Conservation (phyloP, 805 yeast species). For the Metschnikowia sp. region DNA sequence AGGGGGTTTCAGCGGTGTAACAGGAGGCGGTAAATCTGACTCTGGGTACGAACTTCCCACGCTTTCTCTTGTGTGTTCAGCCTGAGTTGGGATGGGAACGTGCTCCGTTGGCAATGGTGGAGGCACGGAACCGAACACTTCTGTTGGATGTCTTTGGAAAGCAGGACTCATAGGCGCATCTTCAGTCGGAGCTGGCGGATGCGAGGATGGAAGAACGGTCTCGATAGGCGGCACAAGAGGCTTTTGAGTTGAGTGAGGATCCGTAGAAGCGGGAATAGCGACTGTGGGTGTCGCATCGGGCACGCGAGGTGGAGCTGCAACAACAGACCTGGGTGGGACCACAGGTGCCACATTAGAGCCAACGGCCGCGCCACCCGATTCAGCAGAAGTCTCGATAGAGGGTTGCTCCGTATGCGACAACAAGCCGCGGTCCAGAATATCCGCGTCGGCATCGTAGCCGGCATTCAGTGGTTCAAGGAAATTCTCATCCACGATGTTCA, state of each 20-base stretch:
- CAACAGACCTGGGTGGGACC: too few species aligned
- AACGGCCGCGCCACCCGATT: too few species aligned
- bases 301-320: slow-evolving; percentile 9
- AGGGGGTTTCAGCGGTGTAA: slow-evolving; percentile 5
- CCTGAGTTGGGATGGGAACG: not conserved
- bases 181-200: slow-evolving; percentile 17
- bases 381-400: not conserved
- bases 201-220: slow-evolving; percentile 3
- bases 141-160: slow-evolving; percentile 1
- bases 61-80: not conserved
- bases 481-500: slow-evolving; percentile 4
- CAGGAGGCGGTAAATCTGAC: slow-evolving; percentile 1
- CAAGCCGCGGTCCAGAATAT: slow-evolving; percentile 29
- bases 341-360: too few species aligned
- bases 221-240: slow-evolving; percentile 10
- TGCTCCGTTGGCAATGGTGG: slow-evolving; percentile 14
- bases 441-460: slow-evolving; percentile 72
- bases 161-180: slow-evolving; percentile 10
- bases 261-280: slow-evolving; percentile 16
- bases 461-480: slow-evolving; percentile 34
- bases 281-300: too few species aligned
- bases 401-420: not conserved
- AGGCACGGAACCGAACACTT: not conserved
- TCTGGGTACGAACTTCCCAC: not conserved
- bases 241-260: not conserved